A percentile compares a stretch with the other conserved stretches of the same genome.
Evolutionary conservation across 257 asterid species (phyloP).

Genomic region (Schizonepeta tenuifolia): DNA sequence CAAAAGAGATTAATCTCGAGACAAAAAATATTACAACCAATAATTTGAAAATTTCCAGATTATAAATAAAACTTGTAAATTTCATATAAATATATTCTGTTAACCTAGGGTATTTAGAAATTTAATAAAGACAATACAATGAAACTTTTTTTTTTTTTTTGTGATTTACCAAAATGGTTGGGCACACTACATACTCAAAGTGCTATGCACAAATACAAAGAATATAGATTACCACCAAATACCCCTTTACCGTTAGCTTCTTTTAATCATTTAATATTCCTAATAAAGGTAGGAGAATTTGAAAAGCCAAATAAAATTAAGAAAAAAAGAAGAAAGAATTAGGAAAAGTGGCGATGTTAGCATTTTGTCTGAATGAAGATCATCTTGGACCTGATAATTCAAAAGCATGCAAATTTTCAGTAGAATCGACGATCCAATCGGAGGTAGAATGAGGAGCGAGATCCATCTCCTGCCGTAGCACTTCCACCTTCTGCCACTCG

Average conservation of each 20-base stretch:
- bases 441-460: constrained; percentile 52
- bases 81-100: too few relatives aligned
- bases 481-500: constrained; percentile 64
- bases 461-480: constrained; percentile 54
- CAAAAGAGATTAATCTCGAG: too few relatives aligned
- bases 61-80: too few relatives aligned
- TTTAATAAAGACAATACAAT: background rate
- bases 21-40: too few relatives aligned
- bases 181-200: constrained; percentile 8
- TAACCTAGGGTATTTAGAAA: too few relatives aligned
- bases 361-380: background rate
- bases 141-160: background rate
- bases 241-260: background rate
- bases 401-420: constrained; percentile 57
- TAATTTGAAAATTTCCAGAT: too few relatives aligned
- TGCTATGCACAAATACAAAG: constrained; percentile 38
- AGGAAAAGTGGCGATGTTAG: background rate
- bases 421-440: constrained; percentile 63
- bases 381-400: constrained; percentile 62
- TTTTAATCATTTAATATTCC: background rate
- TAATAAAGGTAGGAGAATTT: background rate
- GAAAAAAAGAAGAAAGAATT: background rate
- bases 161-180: constrained; percentile 22
- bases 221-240: constrained; percentile 26
- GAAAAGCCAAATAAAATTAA: background rate